Percentiles rank a stretch among this genome's conserved stretches.
These are phyloP conservation scores for Aquanectria penicillioides DNA, from an alignment of 2,329 filamentous ascomycete genomes.

Conservation along the genomic window DNA sequence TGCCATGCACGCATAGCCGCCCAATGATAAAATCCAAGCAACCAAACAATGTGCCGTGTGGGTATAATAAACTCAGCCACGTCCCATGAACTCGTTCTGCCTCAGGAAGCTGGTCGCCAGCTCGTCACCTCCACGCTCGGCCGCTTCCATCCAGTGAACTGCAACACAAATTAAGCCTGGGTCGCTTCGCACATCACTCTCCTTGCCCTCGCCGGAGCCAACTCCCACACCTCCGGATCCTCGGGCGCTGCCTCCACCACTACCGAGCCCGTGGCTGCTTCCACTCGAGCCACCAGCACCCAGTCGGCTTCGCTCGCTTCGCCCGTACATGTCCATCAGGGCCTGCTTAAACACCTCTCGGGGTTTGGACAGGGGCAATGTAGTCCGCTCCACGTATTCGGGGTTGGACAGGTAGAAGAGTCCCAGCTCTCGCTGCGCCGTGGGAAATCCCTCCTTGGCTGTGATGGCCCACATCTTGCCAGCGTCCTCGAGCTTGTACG, in stretches of 20 bases:
- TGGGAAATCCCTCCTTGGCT: constrained; percentile 85
- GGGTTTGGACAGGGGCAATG: constrained; percentile 84
- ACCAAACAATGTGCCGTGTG: constrained; percentile 31
- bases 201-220: constrained; percentile 43
- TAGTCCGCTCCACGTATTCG: constrained; percentile 82
- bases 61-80: constrained; percentile 44
- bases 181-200: constrained; percentile 73
- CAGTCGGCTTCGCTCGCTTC: constrained; percentile 44
- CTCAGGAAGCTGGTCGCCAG: constrained; percentile 84
- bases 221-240: constrained; percentile 34
- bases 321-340: constrained; percentile 77
- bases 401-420: constrained; percentile 94
- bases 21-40: constrained; percentile 28
- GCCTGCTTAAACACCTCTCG: constrained; percentile 91
- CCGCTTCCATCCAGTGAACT: constrained; percentile 96
- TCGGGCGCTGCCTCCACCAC: constrained; percentile 34
- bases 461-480: constrained; percentile 92
- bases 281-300: constrained; percentile 33
- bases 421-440: constrained; percentile 91
- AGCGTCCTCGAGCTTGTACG: constrained; percentile 81
- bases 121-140: constrained; percentile 85
- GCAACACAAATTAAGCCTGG: constrained; percentile 92
- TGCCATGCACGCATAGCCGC: constrained; percentile 17
- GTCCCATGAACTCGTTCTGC: constrained; percentile 64
- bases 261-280: constrained; percentile 37